Conservation (phyloP, 2,329 filamentous ascomycete species). For the Biscogniauxia marginata region DNA sequence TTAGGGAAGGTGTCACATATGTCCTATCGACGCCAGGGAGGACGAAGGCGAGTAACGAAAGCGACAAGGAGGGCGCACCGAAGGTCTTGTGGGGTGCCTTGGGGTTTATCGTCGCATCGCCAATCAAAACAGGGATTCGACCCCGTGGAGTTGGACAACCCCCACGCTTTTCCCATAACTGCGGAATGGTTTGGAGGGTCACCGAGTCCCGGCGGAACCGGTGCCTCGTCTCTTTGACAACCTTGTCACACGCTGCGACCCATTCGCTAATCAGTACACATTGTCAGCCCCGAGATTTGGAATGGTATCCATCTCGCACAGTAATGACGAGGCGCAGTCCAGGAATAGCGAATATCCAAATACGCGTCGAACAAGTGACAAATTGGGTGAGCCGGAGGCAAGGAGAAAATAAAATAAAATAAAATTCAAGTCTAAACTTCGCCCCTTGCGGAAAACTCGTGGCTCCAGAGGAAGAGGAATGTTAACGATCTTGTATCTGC, state of each 20-base stretch:
- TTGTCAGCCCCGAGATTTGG: not conserved
- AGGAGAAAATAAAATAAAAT: not conserved
- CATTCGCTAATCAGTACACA: not conserved
- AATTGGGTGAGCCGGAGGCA: not conserved
- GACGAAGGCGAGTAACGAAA: not conserved
- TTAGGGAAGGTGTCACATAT: conserved; percentile 2
- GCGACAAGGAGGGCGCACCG: not conserved
- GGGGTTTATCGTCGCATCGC: conserved; percentile 21
- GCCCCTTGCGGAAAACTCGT: not conserved
- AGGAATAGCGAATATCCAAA: not conserved
- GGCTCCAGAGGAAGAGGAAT: not conserved
- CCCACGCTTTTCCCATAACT: conserved; percentile 19
- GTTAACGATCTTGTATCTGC: too few species aligned
- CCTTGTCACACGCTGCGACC: not conserved
- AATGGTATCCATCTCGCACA: not conserved
- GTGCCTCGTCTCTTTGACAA: conserved; percentile 6
- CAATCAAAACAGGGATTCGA: conserved; percentile 25
- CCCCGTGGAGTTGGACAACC: conserved; percentile 27
- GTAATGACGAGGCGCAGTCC: not conserved
- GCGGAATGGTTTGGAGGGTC: conserved; percentile 15
- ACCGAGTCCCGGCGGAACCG: conserved; percentile 10
- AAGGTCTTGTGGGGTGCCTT: conserved; percentile 1
- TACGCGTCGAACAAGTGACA: not conserved
- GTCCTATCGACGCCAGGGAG: not conserved
- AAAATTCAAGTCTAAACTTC: not conserved